Base-by-base conservation (phyloP, 176 grass and related monocot genomes). In the Oryza meridionalis region DNA sequence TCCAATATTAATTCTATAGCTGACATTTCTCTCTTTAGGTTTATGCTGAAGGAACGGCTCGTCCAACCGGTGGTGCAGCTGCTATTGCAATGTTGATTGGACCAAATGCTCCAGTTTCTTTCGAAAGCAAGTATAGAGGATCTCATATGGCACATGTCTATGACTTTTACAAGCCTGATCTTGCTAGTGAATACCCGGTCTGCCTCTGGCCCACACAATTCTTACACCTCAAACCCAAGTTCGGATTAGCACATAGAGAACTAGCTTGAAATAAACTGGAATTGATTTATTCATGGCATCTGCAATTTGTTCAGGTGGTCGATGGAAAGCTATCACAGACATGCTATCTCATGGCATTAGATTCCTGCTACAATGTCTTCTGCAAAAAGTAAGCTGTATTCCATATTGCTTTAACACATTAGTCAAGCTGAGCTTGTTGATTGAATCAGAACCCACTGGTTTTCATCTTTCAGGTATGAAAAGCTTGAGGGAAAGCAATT, bases 141-240 rank as follows among this genome's bases (percentile, higher is more conserved):
- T 91, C 93, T 77, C 90, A 92, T 82, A 95, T 95, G 93, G 73
- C 84, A 59, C 93, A 95, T 90, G 93, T 90, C 78, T 95, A 95
- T 86, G 93, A 95, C 84, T 95, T 95, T 14, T 95, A 95, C 85
- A 95, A 95, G 88, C 93, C 93, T 67, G 84, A 95, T 62, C 90
- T 95, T 81, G 93, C 93, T 9, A 95, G 93, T 32, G 93, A 95
- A 95, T 95, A 95, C 77, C 93, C 93, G 85, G 93, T 95, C 86
- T 67, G 82, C 71, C 86, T 44, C 65, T 13, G 50, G 38, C 55
- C 47, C 15, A 65, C 21, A 65, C 0, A 32, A 64, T 47, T 47
- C 17, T 35, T 49, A 26, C 26, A 49, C 6, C 12, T 26, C 4
- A 50, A 75, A 51, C 43, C 61, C 16, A 11, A 50, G 61, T 66